Evolutionary conservation across 805 yeast species (phyloP).

Genomic region (Candida koratica): DNA sequence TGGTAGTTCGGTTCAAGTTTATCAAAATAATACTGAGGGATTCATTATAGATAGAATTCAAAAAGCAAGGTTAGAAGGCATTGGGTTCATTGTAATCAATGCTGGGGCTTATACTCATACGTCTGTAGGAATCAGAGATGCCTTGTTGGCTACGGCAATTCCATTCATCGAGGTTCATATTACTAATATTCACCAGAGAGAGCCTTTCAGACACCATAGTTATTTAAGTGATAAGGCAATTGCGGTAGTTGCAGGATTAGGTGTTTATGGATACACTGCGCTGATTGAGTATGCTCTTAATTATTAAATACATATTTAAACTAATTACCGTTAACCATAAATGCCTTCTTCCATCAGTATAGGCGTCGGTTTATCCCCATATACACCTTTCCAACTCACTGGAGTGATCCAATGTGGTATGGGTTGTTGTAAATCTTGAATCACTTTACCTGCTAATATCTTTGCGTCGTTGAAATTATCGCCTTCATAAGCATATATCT

Average conservation of each 20-base stretch:
- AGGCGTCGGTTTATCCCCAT: conserved; percentile 70
- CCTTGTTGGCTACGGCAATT: conserved; percentile 44
- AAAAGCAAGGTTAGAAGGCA: conserved; percentile 40
- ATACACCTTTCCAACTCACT: conserved; percentile 78
- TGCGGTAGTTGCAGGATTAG: conserved; percentile 42
- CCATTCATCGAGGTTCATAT: conserved; percentile 50
- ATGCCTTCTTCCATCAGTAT: conserved; percentile 73
- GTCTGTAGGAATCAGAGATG: conserved; percentile 48
- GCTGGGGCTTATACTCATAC: conserved; percentile 55
- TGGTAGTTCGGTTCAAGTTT: conserved; percentile 30
- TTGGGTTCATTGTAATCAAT: conserved; percentile 45
- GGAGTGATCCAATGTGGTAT: conserved; percentile 49
- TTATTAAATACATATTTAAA: conserved; percentile 20
- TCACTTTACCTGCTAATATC: conserved; percentile 39
- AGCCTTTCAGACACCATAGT: conserved; percentile 48
- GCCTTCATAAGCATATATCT: conserved; percentile 79
- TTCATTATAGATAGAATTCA: conserved; percentile 45
- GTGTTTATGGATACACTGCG: conserved; percentile 41
- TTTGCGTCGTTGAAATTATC: conserved; percentile 77
- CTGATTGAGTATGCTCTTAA: conserved; percentile 39
- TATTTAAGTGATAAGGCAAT: conserved; percentile 47
- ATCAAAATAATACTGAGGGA: conserved; percentile 47
- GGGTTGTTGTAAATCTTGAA: conserved; percentile 13
- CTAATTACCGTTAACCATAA: conserved; percentile 41
- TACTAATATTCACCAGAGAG: conserved; percentile 50